phyloP scores from a whole-genome alignment of 2,329 filamentous ascomycete genomes.

The Aspergillus aculeatinus region DNA sequence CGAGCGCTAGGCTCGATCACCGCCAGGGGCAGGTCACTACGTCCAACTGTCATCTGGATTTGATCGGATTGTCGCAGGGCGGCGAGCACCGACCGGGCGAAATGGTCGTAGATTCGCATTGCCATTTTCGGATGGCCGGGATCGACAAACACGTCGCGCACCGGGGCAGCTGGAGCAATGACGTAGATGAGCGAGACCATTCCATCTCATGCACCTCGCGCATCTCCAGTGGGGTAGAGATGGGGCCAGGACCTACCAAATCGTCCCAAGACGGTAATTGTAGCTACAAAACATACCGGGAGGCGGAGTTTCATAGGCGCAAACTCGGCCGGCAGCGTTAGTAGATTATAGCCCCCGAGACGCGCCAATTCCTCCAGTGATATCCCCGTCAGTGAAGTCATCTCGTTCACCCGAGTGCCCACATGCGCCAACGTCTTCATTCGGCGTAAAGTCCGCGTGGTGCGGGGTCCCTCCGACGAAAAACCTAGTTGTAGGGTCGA shows the following conservation, averaged over 20 bases:
- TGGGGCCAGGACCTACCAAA: slow-evolving; percentile 31
- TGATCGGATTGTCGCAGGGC: slow-evolving; percentile 35
- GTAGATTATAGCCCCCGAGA: slow-evolving; percentile 43
- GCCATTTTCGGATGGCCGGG: slow-evolving; percentile 36
- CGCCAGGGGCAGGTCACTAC: slow-evolving; percentile 32
- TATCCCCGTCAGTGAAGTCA: slow-evolving; percentile 38
- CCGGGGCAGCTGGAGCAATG: slow-evolving; percentile 27
- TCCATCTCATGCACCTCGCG: slow-evolving; percentile 1
- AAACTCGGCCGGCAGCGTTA: slow-evolving; percentile 39
- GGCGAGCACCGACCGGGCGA: slow-evolving; percentile 39
- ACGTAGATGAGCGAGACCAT: slow-evolving; percentile 11
- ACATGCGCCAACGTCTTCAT: slow-evolving; percentile 42
- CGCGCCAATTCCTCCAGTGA: slow-evolving; percentile 43
- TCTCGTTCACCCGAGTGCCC: slow-evolving; percentile 24
- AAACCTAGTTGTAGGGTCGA: slow-evolving; percentile 32
- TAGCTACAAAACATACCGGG: slow-evolving; percentile 46
- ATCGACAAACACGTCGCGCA: slow-evolving; percentile 36
- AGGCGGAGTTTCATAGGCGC: slow-evolving; percentile 40
- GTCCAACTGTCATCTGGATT: slow-evolving; percentile 37
- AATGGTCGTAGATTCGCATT: slow-evolving; percentile 40
- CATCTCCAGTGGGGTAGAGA: slow-evolving; percentile 14
- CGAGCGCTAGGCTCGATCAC: slow-evolving; percentile 13
- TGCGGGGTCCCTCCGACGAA: slow-evolving; percentile 14
- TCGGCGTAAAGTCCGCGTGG: slow-evolving; percentile 32
- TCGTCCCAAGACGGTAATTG: slow-evolving; percentile 36